Percentiles rank a stretch among this genome's conserved stretches.
phyloP scores from a whole-genome alignment of 2,329 filamentous ascomycete genomes.

The Xylaria sp. region DNA sequence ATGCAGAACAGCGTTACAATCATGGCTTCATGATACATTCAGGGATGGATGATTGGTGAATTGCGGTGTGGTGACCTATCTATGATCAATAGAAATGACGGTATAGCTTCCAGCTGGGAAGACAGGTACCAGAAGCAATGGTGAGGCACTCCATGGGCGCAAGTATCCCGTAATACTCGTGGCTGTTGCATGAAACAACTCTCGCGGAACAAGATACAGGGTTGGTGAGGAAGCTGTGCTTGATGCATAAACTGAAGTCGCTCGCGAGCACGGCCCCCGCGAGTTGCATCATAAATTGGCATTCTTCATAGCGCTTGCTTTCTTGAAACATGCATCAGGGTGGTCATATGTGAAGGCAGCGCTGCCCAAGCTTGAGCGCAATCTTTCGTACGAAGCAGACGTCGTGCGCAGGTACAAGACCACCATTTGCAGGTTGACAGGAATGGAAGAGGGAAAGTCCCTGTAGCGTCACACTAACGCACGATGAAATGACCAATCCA shows the following conservation, averaged over 20 bases:
- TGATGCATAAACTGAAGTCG: neutral
- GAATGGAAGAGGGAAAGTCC: conserved; percentile 41
- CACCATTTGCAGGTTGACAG: conserved; percentile 38
- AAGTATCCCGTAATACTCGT: conserved; percentile 2
- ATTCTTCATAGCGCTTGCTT: neutral
- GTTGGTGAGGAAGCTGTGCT: conserved; percentile 1
- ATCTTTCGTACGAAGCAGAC: conserved; percentile 24
- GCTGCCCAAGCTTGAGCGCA: conserved; percentile 3
- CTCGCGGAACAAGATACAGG: conserved; percentile 6
- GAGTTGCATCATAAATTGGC: conserved; percentile 11
- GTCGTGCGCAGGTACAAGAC: conserved; percentile 35
- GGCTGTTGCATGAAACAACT: conserved; percentile 22
- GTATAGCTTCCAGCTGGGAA: conserved; percentile 21
- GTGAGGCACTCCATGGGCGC: conserved; percentile 7
- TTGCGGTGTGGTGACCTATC: conserved; percentile 15
- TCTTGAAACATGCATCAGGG: neutral
- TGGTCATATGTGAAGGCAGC: conserved; percentile 2
- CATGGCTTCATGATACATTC: conserved; percentile 35
- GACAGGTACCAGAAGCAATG: neutral
- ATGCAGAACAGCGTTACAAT: conserved; percentile 33
- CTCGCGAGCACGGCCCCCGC: conserved; percentile 2
- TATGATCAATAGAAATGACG: conserved; percentile 35
- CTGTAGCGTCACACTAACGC: conserved; percentile 44
- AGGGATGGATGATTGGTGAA: conserved; percentile 21
- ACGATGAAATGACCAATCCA: conserved; percentile 38